Conservation (phyloP, 305 asterid genomes). For the Nicotiana rustica region DNA sequence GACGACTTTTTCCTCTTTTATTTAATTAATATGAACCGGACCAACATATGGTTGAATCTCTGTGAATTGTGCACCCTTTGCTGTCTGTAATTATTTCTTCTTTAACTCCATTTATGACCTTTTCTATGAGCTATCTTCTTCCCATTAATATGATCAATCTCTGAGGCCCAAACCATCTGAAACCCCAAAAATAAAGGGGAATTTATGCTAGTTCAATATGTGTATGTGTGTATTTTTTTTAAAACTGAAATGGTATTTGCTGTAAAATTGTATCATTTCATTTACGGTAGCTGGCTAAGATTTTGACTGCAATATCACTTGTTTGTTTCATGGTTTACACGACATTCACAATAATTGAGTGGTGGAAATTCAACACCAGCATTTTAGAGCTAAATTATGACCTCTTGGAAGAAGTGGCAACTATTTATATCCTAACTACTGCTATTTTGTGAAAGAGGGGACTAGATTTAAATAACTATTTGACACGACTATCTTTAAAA, state of each 20-base stretch:
- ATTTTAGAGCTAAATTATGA: background rate
- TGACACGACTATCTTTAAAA: background rate
- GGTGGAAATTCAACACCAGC: background rate
- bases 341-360: background rate
- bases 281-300: background rate
- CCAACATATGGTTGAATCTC: background rate
- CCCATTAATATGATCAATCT: background rate
- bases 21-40: background rate
- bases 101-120: background rate
- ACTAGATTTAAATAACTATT: background rate
- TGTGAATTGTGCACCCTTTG: slow-evolving; percentile 13
- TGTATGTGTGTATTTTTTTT: background rate
- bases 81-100: background rate
- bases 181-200: background rate
- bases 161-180: background rate
- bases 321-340: slow-evolving; percentile 5
- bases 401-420: background rate
- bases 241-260: background rate
- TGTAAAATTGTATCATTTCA: background rate
- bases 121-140: background rate
- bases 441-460: background rate
- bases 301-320: slow-evolving; percentile 1
- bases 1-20: background rate
- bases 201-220: background rate
- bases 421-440: background rate